Evolutionary conservation across 2,329 filamentous ascomycete genomes (phyloP).

Genomic region (Gaeumannomyces sp.): DNA sequence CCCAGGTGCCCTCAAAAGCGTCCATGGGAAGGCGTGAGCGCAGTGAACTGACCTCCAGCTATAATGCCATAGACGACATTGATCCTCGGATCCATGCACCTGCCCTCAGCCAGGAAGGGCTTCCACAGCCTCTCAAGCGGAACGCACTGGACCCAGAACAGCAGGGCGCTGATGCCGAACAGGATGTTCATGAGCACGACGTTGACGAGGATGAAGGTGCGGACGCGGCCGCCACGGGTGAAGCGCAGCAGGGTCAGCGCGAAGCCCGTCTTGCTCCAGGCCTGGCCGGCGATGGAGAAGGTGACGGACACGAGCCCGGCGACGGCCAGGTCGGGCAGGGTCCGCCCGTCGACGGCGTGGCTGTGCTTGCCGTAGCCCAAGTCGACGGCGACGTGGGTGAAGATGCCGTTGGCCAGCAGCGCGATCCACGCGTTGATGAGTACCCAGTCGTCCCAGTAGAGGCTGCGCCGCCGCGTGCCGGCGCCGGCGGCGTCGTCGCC

Average conservation of each 20-base stretch:
- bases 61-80: neutral
- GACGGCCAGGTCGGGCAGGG: constrained; percentile 13
- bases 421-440: neutral
- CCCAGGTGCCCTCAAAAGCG: neutral
- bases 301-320: constrained; percentile 6
- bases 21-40: neutral
- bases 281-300: constrained; percentile 8
- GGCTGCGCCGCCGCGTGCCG: neutral
- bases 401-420: constrained; percentile 4
- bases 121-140: constrained; percentile 16
- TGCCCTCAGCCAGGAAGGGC: constrained; percentile 11
- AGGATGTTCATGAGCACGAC: constrained; percentile 10
- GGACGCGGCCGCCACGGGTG: constrained; percentile 9
- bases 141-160: constrained; percentile 20
- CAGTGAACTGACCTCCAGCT: neutral
- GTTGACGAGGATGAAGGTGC: constrained; percentile 5
- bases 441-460: constrained; percentile 1
- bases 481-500: no score
- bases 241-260: constrained; percentile 13
- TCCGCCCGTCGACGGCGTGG: constrained; percentile 15
- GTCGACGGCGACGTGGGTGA: neutral
- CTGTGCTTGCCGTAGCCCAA: constrained; percentile 20
- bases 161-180: constrained; percentile 11
- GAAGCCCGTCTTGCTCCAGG: constrained; percentile 13
- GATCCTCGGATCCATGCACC: neutral